Percentiles rank a stretch among this genome's conserved stretches.
phyloP scores from a whole-genome alignment of 2,329 filamentous ascomycete genomes.

The Clonostachys solani region DNA sequence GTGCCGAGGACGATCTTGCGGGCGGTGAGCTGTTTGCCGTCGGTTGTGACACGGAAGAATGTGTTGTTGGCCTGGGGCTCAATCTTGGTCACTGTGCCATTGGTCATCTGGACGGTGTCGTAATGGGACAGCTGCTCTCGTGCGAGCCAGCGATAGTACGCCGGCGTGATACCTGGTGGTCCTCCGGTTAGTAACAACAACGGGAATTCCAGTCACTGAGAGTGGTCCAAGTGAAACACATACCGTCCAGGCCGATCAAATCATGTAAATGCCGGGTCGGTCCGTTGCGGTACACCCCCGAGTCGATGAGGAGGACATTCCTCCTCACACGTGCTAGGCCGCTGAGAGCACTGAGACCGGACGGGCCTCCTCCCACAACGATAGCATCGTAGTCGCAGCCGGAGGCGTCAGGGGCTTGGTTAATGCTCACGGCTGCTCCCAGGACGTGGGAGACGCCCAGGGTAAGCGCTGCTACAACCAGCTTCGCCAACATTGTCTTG shows the following conservation, averaged over 20 bases:
- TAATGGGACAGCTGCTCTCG: constrained; percentile 49
- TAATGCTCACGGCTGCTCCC: too few relatives aligned
- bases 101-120: constrained; percentile 40
- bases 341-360: constrained; percentile 49
- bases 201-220: too few relatives aligned
- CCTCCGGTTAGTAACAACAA: background rate
- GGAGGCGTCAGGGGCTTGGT: background rate
- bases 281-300: constrained; percentile 51
- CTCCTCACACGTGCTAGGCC: constrained; percentile 53
- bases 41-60: constrained; percentile 33
- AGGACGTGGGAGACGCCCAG: too few relatives aligned
- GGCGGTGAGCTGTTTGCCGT: constrained; percentile 28
- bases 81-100: constrained; percentile 46
- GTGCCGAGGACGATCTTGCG: constrained; percentile 55
- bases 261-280: constrained; percentile 57
- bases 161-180: constrained; percentile 44
- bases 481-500: too few relatives aligned
- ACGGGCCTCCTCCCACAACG: constrained; percentile 52
- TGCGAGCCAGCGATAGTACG: constrained; percentile 48
- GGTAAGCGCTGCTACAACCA: too few relatives aligned
- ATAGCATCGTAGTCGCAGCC: constrained; percentile 44
- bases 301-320: constrained; percentile 52
- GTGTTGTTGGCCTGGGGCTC: constrained; percentile 26
- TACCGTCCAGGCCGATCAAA: constrained; percentile 56
- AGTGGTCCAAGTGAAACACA: constrained; percentile 1